Percentiles rank a stretch among this genome's conserved stretches.
phyloP scores from a whole-genome alignment of 2,329 filamentous ascomycete species.

The Aurifilum marmelostoma region DNA sequence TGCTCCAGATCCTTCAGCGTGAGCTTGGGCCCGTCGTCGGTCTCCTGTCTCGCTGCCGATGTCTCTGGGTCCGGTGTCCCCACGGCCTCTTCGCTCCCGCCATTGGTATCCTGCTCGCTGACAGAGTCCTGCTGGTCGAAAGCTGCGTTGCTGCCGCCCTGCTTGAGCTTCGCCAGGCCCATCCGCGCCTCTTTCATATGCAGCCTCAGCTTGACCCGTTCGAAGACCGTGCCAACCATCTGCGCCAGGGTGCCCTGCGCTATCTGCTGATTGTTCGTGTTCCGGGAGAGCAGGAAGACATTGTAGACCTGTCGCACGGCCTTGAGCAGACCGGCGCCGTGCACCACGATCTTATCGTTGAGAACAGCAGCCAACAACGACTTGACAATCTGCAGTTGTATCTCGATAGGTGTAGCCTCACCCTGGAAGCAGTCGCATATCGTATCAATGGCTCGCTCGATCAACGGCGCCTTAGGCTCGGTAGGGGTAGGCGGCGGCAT shows the following conservation, averaged over 20 bases:
- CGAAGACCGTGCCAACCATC: constrained; percentile 98
- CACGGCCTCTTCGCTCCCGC: constrained; percentile 45
- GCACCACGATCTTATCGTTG: constrained; percentile 98
- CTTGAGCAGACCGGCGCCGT: constrained; percentile 93
- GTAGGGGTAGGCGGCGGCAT: constrained; percentile 48
- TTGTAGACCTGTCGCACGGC: constrained; percentile 98
- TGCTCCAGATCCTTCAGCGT: constrained; percentile 69
- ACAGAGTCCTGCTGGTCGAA: constrained; percentile 51
- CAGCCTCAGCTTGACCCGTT: constrained; percentile 84
- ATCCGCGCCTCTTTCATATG: constrained; percentile 83
- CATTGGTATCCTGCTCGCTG: constrained; percentile 41
- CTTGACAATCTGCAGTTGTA: constrained; percentile 98
- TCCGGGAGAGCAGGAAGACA: constrained; percentile 94
- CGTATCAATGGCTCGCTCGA: constrained; percentile 96
- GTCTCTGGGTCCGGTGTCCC: constrained; percentile 37
- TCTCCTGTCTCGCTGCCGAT: constrained; percentile 34
- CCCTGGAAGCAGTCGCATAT: constrained; percentile 99
- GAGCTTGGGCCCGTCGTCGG: constrained; percentile 55
- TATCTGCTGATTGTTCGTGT: constrained; percentile 91
- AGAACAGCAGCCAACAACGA: constrained; percentile 92
- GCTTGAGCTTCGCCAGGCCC: constrained; percentile 56
- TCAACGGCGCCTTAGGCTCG: constrained; percentile 69
- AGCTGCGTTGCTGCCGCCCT: constrained; percentile 55
- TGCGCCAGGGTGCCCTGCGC: constrained; percentile 96
- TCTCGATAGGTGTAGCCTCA: constrained; percentile 87